Evolutionary conservation across 2,329 filamentous ascomycete genomes (phyloP), one percentile per base, ranked within the genome.

Genomic region (Tolypocladium sp.): DNA sequence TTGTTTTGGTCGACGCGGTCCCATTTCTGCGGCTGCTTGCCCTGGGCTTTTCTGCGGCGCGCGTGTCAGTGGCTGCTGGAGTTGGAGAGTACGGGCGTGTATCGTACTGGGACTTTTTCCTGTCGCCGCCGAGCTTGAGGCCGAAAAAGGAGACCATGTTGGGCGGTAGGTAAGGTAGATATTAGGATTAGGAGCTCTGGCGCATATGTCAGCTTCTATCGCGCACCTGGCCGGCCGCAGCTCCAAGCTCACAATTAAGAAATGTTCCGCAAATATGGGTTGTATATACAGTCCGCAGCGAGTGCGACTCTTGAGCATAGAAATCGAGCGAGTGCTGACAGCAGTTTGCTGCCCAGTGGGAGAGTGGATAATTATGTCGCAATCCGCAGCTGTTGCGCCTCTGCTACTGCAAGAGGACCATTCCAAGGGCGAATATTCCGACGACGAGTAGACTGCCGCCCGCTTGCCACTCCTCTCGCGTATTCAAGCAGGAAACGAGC

Each of bases 61-160:
- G 22, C 22, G 15, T 22, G 41, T 46, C 22, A 42, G 40, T 35
- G 49, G n/a, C 30, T 3, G 30, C 4, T 22, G 8, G 49, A 22
- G 27, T 20, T 17, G 20, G 13, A 44, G 15, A 17, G 44, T 27
- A 20, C 13, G 30, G 44, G 30, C 37, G n/a, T 30, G 58, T 8
- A 42, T 61, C 70, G 66, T 69, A 76, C 80, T 76, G 69, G n/a
- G 73, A 79, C 77, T 81, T 83, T 70, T 84, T 84, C 73, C 79
- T 83, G 62, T 81, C 79, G 64, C 76, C 75, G 56, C 81, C 79
- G 61, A 84, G 74, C 68, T 79, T 83, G 67, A 85, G 71, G 56
- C 82, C 81, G 63, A 84, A 83, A 63, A 85, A 82, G 2, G 82
- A 83, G 27, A 84, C 82, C 82, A 85, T 84, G 53, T 37, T 33